Percentiles rank a stretch among this genome's conserved stretches.
Evolutionary conservation across 1,284 basidiomycete species (phyloP).

Genomic region (Peniophora sp.): DNA sequence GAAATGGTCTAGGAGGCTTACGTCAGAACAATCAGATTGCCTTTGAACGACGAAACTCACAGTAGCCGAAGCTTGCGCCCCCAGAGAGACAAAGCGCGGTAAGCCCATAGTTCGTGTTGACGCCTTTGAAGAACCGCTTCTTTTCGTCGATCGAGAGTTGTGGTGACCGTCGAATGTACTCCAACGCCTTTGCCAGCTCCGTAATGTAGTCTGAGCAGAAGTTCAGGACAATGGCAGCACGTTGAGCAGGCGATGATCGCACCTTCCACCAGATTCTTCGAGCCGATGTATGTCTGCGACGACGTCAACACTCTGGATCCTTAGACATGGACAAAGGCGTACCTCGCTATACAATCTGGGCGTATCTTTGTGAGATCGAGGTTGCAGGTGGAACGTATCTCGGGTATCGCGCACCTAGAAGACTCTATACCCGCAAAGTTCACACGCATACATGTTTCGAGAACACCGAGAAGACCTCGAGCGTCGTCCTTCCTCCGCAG

Average conservation of each 20-base stretch:
- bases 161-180: constrained; percentile 66
- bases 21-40: background rate
- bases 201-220: constrained; percentile 61
- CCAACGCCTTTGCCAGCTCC: constrained; percentile 70
- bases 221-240: constrained; percentile 2
- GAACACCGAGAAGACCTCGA: constrained; percentile 79
- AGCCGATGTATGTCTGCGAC: constrained; percentile 77
- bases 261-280: constrained; percentile 84
- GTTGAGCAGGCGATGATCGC: constrained; percentile 12
- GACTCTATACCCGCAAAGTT: constrained; percentile 97
- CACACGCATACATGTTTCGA: constrained; percentile 86
- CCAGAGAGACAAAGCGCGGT: constrained; percentile 91
- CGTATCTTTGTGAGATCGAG: constrained; percentile 3
- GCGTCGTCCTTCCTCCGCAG: constrained; percentile 70
- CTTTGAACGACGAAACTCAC: constrained; percentile 29
- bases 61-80: constrained; percentile 92
- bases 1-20: constrained; percentile 57
- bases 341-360: constrained; percentile 83
- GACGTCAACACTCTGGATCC: constrained; percentile 8
- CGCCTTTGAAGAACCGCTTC: constrained; percentile 83
- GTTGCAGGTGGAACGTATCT: background rate
- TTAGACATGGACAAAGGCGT: constrained; percentile 15
- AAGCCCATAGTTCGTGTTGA: constrained; percentile 86
- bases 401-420: constrained; percentile 37
- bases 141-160: constrained; percentile 85